Percentiles rank a stretch among this genome's conserved stretches.
Evolutionary conservation across 164 flowering plant species (phyloP).

Genomic region (Nelumbo lutea): DNA sequence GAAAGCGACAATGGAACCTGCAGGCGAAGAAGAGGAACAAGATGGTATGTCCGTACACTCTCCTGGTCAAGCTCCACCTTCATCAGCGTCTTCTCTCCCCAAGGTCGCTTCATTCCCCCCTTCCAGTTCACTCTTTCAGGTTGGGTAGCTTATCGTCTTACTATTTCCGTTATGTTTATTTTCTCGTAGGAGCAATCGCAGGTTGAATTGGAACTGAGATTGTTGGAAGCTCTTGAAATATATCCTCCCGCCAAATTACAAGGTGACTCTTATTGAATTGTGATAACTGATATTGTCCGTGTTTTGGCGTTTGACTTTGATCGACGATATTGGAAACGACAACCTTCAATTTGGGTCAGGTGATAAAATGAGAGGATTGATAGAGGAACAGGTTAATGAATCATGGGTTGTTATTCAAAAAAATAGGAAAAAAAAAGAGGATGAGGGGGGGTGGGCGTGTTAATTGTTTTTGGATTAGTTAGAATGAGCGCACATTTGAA

Average conservation of each 20-base stretch:
- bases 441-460: too few relatives aligned
- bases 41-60: slow-evolving; percentile 86
- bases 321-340: too few relatives aligned
- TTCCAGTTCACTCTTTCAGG: slow-evolving; percentile 11
- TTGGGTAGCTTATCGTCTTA: background rate
- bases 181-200: slow-evolving; percentile 52
- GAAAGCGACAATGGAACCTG: slow-evolving; percentile 12
- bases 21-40: slow-evolving; percentile 59
- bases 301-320: too few relatives aligned
- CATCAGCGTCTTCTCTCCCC: slow-evolving; percentile 78
- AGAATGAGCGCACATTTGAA: too few relatives aligned
- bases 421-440: too few relatives aligned
- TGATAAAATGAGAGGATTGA: too few relatives aligned
- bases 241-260: slow-evolving; percentile 67
- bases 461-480: too few relatives aligned
- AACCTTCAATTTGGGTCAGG: too few relatives aligned
- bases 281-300: background rate
- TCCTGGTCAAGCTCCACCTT: slow-evolving; percentile 75
- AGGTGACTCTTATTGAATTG: slow-evolving; percentile 33
- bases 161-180: background rate
- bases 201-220: slow-evolving; percentile 66
- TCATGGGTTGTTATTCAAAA: too few relatives aligned
- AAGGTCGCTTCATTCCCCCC: slow-evolving; percentile 33
- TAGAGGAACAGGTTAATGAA: too few relatives aligned
- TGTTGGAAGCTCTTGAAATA: slow-evolving; percentile 66